Evolutionary conservation across 225 moss, liverwort and hornwort species (phyloP).

Genomic region (Antitrichia curtipendula): DNA sequence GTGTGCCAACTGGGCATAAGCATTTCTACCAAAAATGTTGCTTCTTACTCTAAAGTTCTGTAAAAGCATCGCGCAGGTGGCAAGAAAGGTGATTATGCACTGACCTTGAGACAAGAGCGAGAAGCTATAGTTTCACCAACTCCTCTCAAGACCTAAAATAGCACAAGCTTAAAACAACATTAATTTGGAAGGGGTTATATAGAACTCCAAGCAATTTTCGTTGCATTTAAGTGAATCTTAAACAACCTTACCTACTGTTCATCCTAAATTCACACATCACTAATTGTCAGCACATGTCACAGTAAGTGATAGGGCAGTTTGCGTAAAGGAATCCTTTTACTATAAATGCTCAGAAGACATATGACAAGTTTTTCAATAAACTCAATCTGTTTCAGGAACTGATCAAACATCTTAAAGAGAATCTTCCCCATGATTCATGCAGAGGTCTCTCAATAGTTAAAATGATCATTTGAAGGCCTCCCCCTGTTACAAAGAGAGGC

Average conservation of each 20-base stretch:
- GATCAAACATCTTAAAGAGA: background rate
- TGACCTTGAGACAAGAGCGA: constrained; percentile 82
- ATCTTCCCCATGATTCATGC: background rate
- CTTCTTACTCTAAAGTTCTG: background rate
- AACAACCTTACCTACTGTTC: background rate
- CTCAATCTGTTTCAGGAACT: background rate
- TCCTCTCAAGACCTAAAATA: constrained; percentile 65
- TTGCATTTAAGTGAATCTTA: background rate
- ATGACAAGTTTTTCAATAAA: background rate
- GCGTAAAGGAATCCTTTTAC: background rate
- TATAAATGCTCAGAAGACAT: background rate
- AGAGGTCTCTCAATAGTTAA: background rate
- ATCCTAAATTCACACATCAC: background rate
- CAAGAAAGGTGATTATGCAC: background rate
- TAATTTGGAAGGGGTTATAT: background rate
- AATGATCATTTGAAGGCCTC: background rate
- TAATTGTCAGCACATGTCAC: background rate
- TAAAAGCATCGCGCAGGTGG: background rate
- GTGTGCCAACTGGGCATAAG: background rate
- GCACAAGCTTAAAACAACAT: background rate
- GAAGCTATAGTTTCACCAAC: constrained; percentile 87
- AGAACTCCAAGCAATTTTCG: background rate
- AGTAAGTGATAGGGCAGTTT: background rate
- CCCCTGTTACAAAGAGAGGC: background rate
- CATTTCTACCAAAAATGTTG: background rate